Percentiles rank a stretch among this genome's conserved stretches.
These are phyloP conservation scores for Sonneratia alba DNA, from an alignment of 345 rosid genomes.

Conservation along the genomic window DNA sequence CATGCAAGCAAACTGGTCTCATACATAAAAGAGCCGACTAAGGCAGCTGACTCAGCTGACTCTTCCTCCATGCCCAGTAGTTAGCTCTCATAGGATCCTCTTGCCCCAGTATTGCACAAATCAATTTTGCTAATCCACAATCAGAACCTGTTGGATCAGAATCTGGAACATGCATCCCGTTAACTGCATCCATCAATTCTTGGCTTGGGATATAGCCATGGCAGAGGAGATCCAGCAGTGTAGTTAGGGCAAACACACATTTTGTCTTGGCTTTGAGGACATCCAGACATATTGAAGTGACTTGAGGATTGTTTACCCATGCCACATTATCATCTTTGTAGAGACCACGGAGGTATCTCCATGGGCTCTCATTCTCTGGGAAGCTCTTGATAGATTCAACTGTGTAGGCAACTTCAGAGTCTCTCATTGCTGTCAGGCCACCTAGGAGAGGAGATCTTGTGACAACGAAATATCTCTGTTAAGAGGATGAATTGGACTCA, in stretches of 20 bases:
- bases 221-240: constrained; percentile 67
- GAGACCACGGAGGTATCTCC: constrained; percentile 83
- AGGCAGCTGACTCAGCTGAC: constrained; percentile 41
- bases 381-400: constrained; percentile 40
- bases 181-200: constrained; percentile 46
- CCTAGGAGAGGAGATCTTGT: constrained; percentile 61
- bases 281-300: constrained; percentile 53
- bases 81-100: constrained; percentile 64
- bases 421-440: constrained; percentile 61
- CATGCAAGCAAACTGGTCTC: neutral
- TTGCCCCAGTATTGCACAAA: constrained; percentile 50
- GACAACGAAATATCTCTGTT: constrained; percentile 67
- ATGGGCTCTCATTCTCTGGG: constrained; percentile 80
- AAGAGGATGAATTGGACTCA: constrained; percentile 5
- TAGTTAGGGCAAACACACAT: constrained; percentile 55
- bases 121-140: constrained; percentile 31
- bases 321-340: constrained; percentile 43
- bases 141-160: constrained; percentile 26
- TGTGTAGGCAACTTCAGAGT: constrained; percentile 63
- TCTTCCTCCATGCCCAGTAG: constrained; percentile 79
- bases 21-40: neutral
- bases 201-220: constrained; percentile 51
- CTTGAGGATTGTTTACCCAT: constrained; percentile 46
- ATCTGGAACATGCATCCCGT: constrained; percentile 35
- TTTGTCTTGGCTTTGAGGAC: constrained; percentile 40